phyloP scores from a whole-genome alignment of 2,329 filamentous ascomycete species.

The Trichoderma citrinoviride region DNA sequence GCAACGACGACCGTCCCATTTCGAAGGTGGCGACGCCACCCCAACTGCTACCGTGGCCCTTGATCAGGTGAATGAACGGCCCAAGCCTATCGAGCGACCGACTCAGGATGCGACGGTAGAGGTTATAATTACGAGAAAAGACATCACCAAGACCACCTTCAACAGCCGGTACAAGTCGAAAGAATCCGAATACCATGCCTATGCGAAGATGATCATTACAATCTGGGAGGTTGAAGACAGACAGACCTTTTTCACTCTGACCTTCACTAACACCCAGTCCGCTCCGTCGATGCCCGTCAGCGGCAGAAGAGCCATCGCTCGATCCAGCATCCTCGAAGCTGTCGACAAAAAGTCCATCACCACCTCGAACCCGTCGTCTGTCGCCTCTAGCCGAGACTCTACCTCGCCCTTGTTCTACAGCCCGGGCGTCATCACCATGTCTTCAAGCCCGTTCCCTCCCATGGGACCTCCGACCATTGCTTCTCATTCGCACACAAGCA shows the following conservation, averaged over 20 bases:
- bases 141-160: slow-evolving; percentile 40
- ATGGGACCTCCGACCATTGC: slow-evolving; percentile 61
- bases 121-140: slow-evolving; percentile 59
- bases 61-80: slow-evolving; percentile 31
- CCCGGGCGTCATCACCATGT: slow-evolving; percentile 53
- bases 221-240: slow-evolving; percentile 68
- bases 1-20: slow-evolving; percentile 21
- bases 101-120: slow-evolving; percentile 64
- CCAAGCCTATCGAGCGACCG: slow-evolving; percentile 29
- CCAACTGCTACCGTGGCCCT: slow-evolving; percentile 33
- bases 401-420: slow-evolving; percentile 48
- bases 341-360: slow-evolving; percentile 46
- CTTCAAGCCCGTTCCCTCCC: slow-evolving; percentile 62
- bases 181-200: slow-evolving; percentile 44
- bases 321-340: slow-evolving; percentile 43
- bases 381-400: slow-evolving; percentile 48
- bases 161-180: slow-evolving; percentile 37
- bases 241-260: slow-evolving; percentile 69
- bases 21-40: slow-evolving; percentile 36
- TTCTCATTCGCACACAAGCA: slow-evolving; percentile 50
- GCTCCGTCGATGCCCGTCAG: slow-evolving; percentile 34
- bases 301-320: slow-evolving; percentile 40
- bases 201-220: slow-evolving; percentile 73
- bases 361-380: slow-evolving; percentile 46
- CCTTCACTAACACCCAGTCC: slow-evolving; percentile 63